These are phyloP conservation scores for Diaporthe capsici DNA, from an alignment of 2,329 filamentous ascomycete genomes.

Conservation along the genomic window DNA sequence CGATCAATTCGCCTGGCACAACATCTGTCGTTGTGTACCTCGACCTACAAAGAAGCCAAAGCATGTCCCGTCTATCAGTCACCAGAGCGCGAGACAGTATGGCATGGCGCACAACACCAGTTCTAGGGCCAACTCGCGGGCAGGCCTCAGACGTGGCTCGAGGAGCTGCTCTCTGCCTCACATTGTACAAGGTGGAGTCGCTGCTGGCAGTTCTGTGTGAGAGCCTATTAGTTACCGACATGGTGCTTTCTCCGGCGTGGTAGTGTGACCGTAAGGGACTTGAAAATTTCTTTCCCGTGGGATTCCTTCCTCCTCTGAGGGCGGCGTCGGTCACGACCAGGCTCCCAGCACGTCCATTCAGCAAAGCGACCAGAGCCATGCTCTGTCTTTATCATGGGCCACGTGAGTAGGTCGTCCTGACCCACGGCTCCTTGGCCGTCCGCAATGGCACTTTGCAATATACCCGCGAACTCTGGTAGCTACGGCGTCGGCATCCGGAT, in stretches of 20 bases:
- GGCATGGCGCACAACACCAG: conserved; percentile 20
- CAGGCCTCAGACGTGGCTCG: conserved; percentile 34
- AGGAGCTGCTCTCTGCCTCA: background rate
- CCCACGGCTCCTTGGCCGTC: background rate
- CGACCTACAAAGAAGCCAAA: background rate
- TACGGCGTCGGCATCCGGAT: conserved; percentile 41
- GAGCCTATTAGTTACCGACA: background rate
- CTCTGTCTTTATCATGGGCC: background rate
- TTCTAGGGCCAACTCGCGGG: background rate
- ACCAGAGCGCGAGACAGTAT: background rate
- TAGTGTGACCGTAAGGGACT: background rate
- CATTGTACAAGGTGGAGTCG: conserved; percentile 5
- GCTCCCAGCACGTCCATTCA: background rate
- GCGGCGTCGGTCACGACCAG: background rate
- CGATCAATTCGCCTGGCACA: background rate
- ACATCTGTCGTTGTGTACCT: background rate
- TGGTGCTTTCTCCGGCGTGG: background rate
- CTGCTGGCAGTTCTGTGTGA: background rate
- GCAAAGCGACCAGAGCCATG: background rate
- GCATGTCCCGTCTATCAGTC: background rate
- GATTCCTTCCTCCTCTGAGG: background rate
- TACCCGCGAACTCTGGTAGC: conserved; percentile 21
- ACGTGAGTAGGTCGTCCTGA: background rate
- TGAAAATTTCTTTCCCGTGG: background rate
- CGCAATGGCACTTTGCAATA: conserved; percentile 36